phyloP scores from a whole-genome alignment of 2,329 filamentous ascomycete species.

The Pseudocercospora macadamiae region DNA sequence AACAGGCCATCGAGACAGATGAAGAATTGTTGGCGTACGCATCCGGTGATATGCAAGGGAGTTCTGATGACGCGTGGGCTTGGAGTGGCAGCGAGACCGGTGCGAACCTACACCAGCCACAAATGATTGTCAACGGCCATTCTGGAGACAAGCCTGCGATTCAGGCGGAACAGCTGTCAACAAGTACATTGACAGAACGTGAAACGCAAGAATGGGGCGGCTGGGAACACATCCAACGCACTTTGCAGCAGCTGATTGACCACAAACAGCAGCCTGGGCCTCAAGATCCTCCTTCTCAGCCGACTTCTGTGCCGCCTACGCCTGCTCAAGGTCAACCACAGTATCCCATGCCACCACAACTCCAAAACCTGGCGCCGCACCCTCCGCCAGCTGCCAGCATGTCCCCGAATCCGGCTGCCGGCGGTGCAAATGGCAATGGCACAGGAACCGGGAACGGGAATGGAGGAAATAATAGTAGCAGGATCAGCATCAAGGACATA shows the following conservation, averaged over 20 bases:
- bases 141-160: slow-evolving; percentile 20
- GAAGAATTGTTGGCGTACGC: slow-evolving; percentile 88
- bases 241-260: slow-evolving; percentile 59
- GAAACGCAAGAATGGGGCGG: slow-evolving; percentile 70
- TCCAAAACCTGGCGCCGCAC: slow-evolving; percentile 24
- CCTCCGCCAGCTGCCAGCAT: slow-evolving; percentile 19
- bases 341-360: slow-evolving; percentile 27
- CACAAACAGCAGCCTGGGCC: slow-evolving; percentile 44
- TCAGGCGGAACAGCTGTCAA: slow-evolving; percentile 28
- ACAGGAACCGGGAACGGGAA: slow-evolving; percentile 17
- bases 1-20: slow-evolving; percentile 61
- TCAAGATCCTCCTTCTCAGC: slow-evolving; percentile 23
- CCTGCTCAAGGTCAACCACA: slow-evolving; percentile 6
- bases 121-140: slow-evolving; percentile 22
- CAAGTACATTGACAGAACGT: slow-evolving; percentile 29
- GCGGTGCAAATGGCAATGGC: slow-evolving; percentile 15
- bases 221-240: slow-evolving; percentile 74
- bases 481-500: slow-evolving; percentile 44
- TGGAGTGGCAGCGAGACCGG: slow-evolving; percentile 63
- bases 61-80: slow-evolving; percentile 77
- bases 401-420: slow-evolving; percentile 21
- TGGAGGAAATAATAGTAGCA: slow-evolving; percentile 28
- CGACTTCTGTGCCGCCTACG: slow-evolving; percentile 14
- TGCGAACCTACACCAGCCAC: slow-evolving; percentile 24
- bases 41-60: slow-evolving; percentile 82